Evolutionary conservation across 2,329 filamentous ascomycete species (phyloP).

Genomic region (Phyllosticta paracitricarpa): DNA sequence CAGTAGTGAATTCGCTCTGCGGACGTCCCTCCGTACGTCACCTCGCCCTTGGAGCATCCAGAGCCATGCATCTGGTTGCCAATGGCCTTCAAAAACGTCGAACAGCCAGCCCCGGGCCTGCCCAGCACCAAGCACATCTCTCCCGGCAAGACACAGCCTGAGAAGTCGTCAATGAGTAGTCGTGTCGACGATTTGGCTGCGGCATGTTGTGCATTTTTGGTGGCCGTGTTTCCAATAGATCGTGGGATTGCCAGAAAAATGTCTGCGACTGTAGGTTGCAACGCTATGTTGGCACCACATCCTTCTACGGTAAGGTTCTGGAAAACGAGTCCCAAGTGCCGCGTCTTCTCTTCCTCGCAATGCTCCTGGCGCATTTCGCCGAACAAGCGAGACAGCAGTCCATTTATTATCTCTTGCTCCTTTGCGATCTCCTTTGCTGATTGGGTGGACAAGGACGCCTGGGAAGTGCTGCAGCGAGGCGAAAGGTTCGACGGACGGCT

Average conservation of each 20-base stretch:
- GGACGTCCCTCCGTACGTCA: constrained; percentile 45
- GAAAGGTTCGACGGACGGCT: background rate
- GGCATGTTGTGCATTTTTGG: constrained; percentile 31
- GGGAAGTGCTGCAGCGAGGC: constrained; percentile 13
- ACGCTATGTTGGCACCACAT: constrained; percentile 49
- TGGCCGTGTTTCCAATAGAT: constrained; percentile 41
- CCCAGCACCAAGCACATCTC: constrained; percentile 64
- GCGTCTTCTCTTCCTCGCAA: constrained; percentile 60
- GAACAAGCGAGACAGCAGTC: constrained; percentile 62
- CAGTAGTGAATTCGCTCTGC: constrained; percentile 43
- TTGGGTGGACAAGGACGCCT: constrained; percentile 6
- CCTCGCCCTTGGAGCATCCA: constrained; percentile 46
- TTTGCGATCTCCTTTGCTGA: constrained; percentile 13
- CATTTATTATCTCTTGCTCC: constrained; percentile 46
- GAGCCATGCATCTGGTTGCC: constrained; percentile 55
- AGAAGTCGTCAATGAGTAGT: constrained; percentile 54
- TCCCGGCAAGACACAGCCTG: constrained; percentile 61
- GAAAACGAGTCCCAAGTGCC: constrained; percentile 60
- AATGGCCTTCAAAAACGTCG: constrained; percentile 59
- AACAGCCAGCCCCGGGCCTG: constrained; percentile 59
- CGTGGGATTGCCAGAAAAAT: constrained; percentile 50
- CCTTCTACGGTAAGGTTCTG: constrained; percentile 54
- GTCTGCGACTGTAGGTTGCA: constrained; percentile 52
- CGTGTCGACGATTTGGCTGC: constrained; percentile 37
- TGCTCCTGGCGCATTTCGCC: constrained; percentile 52